These are phyloP conservation scores for Lichtheimia ramosa DNA, from an alignment of 371 early-diverging fungal species.

Conservation along the genomic window DNA sequence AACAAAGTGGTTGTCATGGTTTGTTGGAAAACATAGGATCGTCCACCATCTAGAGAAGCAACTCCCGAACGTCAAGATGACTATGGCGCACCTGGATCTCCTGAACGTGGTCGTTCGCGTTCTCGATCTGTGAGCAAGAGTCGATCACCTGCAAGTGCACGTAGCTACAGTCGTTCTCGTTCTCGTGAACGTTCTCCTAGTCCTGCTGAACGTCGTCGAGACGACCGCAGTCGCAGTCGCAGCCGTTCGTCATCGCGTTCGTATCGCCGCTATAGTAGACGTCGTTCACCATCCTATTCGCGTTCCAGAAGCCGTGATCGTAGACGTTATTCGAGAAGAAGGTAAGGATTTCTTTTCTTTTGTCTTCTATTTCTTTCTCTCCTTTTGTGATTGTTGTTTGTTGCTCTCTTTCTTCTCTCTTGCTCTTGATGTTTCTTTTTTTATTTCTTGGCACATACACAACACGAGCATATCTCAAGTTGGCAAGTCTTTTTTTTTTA, in stretches of 20 bases:
- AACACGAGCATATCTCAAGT: conserved; percentile 1
- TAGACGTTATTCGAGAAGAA: conserved; percentile 13
- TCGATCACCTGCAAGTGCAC: conserved; percentile 10
- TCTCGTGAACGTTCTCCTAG: conserved; percentile 22
- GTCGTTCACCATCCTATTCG: conserved; percentile 33
- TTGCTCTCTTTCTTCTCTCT: neutral
- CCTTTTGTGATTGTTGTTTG: neutral
- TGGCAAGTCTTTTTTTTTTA: neutral
- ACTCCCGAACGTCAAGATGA: neutral
- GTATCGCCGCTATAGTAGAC: conserved; percentile 19
- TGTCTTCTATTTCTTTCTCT: neutral
- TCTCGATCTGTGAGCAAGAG: conserved; percentile 12
- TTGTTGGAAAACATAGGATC: neutral
- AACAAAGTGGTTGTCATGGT: too few relatives aligned
- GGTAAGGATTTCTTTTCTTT: conserved; percentile 3
- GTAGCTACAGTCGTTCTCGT: conserved; percentile 21
- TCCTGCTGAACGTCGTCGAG: conserved; percentile 27
- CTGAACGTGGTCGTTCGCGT: conserved; percentile 2
- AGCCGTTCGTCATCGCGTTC: conserved; percentile 39
- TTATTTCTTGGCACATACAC: neutral
- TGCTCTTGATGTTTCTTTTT: neutral
- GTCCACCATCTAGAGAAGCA: neutral
- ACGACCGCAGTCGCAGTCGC: conserved; percentile 13
- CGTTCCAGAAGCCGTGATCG: conserved; percentile 28
- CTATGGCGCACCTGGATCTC: neutral